A percentile compares a stretch with the other conserved stretches of the same genome.
These are phyloP conservation scores for Phialophora verrucosa DNA, from an alignment of 2,329 filamentous ascomycete genomes.

Conservation along the genomic window DNA sequence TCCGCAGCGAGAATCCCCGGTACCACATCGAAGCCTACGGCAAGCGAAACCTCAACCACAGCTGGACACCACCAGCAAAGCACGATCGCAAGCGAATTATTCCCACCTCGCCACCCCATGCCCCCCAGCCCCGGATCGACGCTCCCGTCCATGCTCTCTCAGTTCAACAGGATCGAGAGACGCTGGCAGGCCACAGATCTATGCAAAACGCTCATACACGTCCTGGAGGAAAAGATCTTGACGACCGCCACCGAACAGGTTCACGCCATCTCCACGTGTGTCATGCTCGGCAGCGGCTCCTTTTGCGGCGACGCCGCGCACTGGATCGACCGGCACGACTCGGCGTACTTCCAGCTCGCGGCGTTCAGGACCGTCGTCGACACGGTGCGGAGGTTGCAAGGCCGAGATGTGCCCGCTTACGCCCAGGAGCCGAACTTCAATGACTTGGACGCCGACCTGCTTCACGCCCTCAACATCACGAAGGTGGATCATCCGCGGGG, in stretches of 20 bases:
- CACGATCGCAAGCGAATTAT: not conserved
- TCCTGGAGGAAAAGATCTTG: slow-evolving; percentile 5
- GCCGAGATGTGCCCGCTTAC: slow-evolving; percentile 47
- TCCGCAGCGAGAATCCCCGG: too few species aligned
- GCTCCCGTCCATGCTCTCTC: slow-evolving; percentile 18
- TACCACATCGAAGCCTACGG: not conserved
- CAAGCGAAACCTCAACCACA: not conserved
- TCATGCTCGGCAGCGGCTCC: slow-evolving; percentile 34
- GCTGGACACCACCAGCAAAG: not conserved
- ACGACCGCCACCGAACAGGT: not conserved
- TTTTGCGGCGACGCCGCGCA: slow-evolving; percentile 30
- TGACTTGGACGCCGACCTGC: slow-evolving; percentile 47
- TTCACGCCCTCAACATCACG: slow-evolving; percentile 46
- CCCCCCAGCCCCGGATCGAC: slow-evolving; percentile 11
- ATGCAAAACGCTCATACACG: slow-evolving; percentile 13
- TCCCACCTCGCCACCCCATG: slow-evolving; percentile 11
- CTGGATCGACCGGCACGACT: slow-evolving; percentile 31
- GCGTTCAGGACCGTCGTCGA: slow-evolving; percentile 27
- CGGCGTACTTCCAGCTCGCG: slow-evolving; percentile 32
- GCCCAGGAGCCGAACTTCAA: slow-evolving; percentile 62
- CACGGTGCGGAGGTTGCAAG: slow-evolving; percentile 23
- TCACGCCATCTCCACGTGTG: slow-evolving; percentile 23
- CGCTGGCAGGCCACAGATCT: slow-evolving; percentile 22
- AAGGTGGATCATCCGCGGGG: slow-evolving; percentile 57
- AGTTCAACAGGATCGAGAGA: slow-evolving; percentile 17